phyloP scores from a whole-genome alignment of 148 eudicot species.

The Bassia scoparia region DNA sequence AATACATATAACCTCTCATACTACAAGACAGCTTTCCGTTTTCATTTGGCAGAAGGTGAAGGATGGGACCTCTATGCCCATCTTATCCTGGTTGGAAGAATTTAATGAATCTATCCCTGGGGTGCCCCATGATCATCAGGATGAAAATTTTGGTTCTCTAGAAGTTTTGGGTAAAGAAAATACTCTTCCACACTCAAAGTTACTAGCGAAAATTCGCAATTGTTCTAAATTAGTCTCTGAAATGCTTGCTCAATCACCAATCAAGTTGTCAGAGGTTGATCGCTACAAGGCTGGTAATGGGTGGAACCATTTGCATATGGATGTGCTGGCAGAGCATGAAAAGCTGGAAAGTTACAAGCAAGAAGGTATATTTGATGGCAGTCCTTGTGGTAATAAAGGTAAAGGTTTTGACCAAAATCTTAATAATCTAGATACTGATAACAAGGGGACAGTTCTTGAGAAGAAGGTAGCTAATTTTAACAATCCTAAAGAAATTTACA shows the following conservation, averaged over 20 bases:
- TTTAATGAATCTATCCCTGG: slow-evolving; percentile 25
- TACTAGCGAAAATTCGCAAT: slow-evolving; percentile 42
- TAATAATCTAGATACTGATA: slow-evolving; percentile 36
- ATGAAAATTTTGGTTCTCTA: slow-evolving; percentile 25
- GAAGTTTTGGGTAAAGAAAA: slow-evolving; percentile 28
- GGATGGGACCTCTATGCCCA: slow-evolving; percentile 36
- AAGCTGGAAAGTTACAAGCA: slow-evolving; percentile 40
- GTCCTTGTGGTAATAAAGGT: slow-evolving; percentile 34
- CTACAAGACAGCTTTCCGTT: slow-evolving; percentile 55
- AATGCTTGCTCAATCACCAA: slow-evolving; percentile 43
- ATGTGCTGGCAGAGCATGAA: slow-evolving; percentile 43
- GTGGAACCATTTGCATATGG: slow-evolving; percentile 58
- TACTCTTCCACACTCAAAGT: slow-evolving; percentile 33
- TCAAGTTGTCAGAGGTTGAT: slow-evolving; percentile 38
- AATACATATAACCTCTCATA: slow-evolving; percentile 44
- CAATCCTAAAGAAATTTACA: slow-evolving; percentile 70
- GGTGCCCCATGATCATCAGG: slow-evolving; percentile 26
- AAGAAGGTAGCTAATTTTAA: slow-evolving; percentile 46
- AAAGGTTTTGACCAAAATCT: slow-evolving; percentile 42
- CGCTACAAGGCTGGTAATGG: slow-evolving; percentile 47
- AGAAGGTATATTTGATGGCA: slow-evolving; percentile 43
- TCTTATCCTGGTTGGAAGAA: slow-evolving; percentile 44
- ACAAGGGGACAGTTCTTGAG: slow-evolving; percentile 25
- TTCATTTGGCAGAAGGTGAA: slow-evolving; percentile 48
- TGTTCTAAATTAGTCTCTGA: slow-evolving; percentile 43